phyloP scores from a whole-genome alignment of 371 early-diverging fungal genomes.

The Pancytospora philotis region DNA sequence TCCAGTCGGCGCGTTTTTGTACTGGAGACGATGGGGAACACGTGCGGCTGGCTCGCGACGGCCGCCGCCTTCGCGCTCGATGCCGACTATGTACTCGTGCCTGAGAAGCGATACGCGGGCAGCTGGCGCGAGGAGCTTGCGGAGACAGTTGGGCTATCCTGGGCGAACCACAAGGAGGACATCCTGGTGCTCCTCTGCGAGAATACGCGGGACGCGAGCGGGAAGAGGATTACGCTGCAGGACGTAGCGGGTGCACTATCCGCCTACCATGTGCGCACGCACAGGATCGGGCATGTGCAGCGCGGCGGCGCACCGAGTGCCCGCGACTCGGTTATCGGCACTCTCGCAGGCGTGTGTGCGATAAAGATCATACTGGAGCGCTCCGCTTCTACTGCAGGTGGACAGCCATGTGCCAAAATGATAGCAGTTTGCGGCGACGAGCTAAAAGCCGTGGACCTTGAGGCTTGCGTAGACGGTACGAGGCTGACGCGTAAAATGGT shows the following conservation, averaged over 20 bases:
- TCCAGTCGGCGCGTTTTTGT: conserved; percentile 96
- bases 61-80: conserved; percentile 82
- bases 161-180: conserved; percentile 52
- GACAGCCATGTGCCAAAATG: no score
- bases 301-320: conserved; percentile 87
- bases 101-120: conserved; percentile 73
- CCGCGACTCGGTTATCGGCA: conserved; percentile 78
- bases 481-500: neutral
- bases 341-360: conserved; percentile 81
- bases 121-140: conserved; percentile 57
- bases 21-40: conserved; percentile 96
- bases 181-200: conserved; percentile 88
- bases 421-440: conserved; percentile 19
- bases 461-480: conserved; percentile 10
- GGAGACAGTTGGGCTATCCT: conserved; percentile 62
- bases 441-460: conserved; percentile 20
- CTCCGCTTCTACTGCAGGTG: no score
- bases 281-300: conserved; percentile 90
- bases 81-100: conserved; percentile 90
- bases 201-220: conserved; percentile 79
- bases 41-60: conserved; percentile 96
- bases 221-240: conserved; percentile 75
- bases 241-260: conserved; percentile 70
- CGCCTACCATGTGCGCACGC: conserved; percentile 79
- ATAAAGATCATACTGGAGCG: no score